phyloP scores from a whole-genome alignment of 768 basidiomycete genomes.

The Boletus insuetus region DNA sequence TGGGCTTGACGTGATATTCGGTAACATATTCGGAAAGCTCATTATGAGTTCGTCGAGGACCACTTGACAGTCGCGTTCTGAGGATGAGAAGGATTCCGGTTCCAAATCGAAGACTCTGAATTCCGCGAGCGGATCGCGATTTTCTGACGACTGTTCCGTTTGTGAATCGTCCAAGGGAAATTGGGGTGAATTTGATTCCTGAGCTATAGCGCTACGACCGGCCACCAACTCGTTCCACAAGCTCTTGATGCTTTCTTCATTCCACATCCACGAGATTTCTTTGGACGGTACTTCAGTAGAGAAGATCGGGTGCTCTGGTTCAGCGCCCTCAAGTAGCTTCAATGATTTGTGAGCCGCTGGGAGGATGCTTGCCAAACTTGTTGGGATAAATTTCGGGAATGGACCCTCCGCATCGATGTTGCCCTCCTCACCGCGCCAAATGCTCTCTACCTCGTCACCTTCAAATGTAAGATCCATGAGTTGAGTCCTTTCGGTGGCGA shows the following conservation, averaged over 20 bases:
- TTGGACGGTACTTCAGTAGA: conserved; percentile 28
- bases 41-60: conserved; percentile 49
- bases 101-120: conserved; percentile 66
- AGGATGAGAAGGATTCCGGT: conserved; percentile 45
- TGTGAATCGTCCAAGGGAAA: neutral
- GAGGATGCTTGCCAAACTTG: conserved; percentile 47
- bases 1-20: conserved; percentile 63
- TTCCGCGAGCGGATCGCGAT: conserved; percentile 38
- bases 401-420: conserved; percentile 37
- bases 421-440: conserved; percentile 40
- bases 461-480: conserved; percentile 17
- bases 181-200: neutral
- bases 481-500: conserved; percentile 11
- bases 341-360: conserved; percentile 70
- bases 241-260: conserved; percentile 11
- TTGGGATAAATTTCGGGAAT: conserved; percentile 66
- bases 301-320: conserved; percentile 63
- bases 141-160: neutral
- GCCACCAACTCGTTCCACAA: conserved; percentile 6
- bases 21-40: conserved; percentile 56
- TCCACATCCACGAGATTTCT: conserved; percentile 52
- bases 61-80: conserved; percentile 17
- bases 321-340: conserved; percentile 58
- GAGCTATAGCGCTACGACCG: neutral
- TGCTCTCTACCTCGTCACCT: conserved; percentile 37